These are phyloP conservation scores for Microcos paniculata DNA, from an alignment of 345 rosid genomes.

Conservation along the genomic window DNA sequence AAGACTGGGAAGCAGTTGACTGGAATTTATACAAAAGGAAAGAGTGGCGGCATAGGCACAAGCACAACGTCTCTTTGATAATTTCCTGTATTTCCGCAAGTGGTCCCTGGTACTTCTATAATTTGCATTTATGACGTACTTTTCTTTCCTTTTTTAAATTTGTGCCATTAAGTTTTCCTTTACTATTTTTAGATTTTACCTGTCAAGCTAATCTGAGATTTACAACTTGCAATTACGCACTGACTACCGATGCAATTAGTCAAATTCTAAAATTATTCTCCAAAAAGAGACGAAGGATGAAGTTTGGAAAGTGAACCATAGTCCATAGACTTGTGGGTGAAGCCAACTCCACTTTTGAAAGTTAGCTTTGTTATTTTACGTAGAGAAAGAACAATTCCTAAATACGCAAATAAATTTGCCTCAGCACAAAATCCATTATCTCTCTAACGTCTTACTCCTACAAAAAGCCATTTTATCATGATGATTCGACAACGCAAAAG, in stretches of 20 bases:
- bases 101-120: not conserved
- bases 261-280: not conserved
- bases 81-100: not conserved
- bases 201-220: no score
- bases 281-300: no score
- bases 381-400: not conserved
- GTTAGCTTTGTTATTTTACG: not conserved
- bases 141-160: not conserved
- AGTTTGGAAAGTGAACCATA: not conserved
- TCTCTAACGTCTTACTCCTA: constrained; percentile 3
- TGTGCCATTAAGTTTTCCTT: not conserved
- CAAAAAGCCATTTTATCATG: constrained; percentile 2
- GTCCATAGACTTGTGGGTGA: not conserved
- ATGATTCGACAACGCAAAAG: constrained; percentile 15
- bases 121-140: not conserved
- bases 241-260: no score
- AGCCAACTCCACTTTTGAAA: not conserved
- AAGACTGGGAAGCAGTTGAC: constrained; percentile 6
- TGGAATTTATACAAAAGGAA: not conserved
- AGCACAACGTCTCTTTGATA: constrained; percentile 13
- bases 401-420: not conserved
- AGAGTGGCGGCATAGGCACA: constrained; percentile 10
- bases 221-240: not conserved
- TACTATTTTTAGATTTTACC: no score
- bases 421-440: not conserved